Conservation (phyloP, 495 filamentous ascomycete species). For the Filosporella fistucella region DNA sequence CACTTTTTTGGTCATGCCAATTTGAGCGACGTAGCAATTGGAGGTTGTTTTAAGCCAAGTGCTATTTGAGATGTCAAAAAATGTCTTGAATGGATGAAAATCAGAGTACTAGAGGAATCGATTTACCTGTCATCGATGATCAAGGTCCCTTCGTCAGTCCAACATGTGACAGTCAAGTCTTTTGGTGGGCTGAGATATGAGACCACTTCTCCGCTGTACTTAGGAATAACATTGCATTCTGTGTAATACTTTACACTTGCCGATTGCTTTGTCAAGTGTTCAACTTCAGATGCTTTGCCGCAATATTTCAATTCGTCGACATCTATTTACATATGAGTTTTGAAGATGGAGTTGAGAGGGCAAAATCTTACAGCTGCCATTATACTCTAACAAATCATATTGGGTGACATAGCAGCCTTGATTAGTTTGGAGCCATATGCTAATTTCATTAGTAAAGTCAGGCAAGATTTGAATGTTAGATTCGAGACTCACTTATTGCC, state of each 20-base stretch:
- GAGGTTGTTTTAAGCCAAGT: not conserved
- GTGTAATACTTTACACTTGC: not conserved
- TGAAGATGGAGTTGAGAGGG: too few species aligned
- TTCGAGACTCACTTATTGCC: conserved; percentile 1
- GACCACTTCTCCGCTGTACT: not conserved
- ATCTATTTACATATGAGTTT: not conserved
- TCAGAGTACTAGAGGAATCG: too few species aligned
- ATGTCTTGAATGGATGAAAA: too few species aligned
- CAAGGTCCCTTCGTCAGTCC: not conserved
- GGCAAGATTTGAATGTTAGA: not conserved
- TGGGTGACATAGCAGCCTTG: conserved; percentile 4
- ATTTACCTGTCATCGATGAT: not conserved
- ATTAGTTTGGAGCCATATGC: conserved; percentile 1
- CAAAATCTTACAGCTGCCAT: not conserved
- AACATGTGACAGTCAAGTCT: conserved; percentile 1
- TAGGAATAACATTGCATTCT: conserved; percentile 4
- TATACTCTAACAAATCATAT: conserved; percentile 2
- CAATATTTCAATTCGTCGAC: conserved; percentile 2
- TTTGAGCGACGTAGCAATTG: conserved; percentile 4
- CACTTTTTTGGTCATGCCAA: not conserved
- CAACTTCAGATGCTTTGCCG: not conserved
- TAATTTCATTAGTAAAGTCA: conserved; percentile 1
- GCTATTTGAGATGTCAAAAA: too few species aligned
- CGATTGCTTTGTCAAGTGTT: not conserved
- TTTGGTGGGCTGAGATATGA: not conserved